A percentile compares a stretch with the other conserved stretches of the same genome.
These are phyloP conservation scores for Meripilus lineatus DNA, from an alignment of 1,284 basidiomycete genomes.

Conservation along the genomic window DNA sequence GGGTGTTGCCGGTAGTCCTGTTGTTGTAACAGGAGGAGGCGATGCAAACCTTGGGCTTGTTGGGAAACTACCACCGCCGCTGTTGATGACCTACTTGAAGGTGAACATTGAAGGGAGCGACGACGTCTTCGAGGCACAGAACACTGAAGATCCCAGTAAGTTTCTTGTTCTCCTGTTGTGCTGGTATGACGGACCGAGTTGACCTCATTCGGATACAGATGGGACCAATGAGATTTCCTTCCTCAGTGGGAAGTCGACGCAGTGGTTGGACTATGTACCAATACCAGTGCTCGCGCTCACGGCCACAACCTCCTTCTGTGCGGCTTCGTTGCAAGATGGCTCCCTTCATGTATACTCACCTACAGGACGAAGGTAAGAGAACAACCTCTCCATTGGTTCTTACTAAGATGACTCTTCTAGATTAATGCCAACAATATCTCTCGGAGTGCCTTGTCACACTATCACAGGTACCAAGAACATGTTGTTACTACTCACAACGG, in stretches of 20 bases:
- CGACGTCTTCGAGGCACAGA: conserved; percentile 74
- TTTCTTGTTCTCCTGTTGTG: conserved; percentile 5
- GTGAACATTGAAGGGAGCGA: conserved; percentile 59
- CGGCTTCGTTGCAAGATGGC: conserved; percentile 74
- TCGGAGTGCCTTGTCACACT: conserved; percentile 69
- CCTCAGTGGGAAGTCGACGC: conserved; percentile 57
- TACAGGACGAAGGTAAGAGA: conserved; percentile 67
- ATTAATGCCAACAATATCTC: conserved; percentile 65
- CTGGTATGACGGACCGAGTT: not conserved
- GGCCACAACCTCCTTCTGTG: conserved; percentile 65
- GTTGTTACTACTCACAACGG: conserved; percentile 68
- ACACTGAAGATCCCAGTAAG: conserved; percentile 64
- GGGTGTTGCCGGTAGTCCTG: too few species aligned
- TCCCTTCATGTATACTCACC: conserved; percentile 74
- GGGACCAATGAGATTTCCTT: conserved; percentile 59
- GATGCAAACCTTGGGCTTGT: conserved; percentile 11
- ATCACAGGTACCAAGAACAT: conserved; percentile 61
- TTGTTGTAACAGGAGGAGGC: conserved; percentile 10
- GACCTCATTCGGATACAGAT: too few species aligned
- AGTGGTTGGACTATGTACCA: conserved; percentile 88
- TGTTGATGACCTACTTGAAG: conserved; percentile 55
- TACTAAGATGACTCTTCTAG: conserved; percentile 33
- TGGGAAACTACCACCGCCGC: conserved; percentile 40
- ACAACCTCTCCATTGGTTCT: not conserved
- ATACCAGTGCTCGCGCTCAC: conserved; percentile 63